Percentiles rank a stretch among this genome's conserved stretches.
Evolutionary conservation across 345 rosid genomes (phyloP).

Genomic region (Hibiscus mutabilis): DNA sequence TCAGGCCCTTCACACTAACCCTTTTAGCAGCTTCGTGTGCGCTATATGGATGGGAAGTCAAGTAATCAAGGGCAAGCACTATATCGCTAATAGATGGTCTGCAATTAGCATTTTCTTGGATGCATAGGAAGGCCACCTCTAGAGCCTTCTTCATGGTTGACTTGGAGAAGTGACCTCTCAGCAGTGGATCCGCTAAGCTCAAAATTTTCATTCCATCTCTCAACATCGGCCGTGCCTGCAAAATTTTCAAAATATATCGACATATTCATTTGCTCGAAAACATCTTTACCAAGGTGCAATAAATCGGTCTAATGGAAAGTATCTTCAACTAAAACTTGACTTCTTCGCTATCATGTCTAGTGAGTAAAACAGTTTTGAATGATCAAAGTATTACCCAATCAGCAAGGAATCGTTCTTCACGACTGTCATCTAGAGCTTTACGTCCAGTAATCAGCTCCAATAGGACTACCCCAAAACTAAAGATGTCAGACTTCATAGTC

Average conservation of each 20-base stretch:
- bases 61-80: conserved; percentile 38
- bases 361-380: not conserved
- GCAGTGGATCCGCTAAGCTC: conserved; percentile 44
- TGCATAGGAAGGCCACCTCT: conserved; percentile 47
- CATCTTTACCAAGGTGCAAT: too few species aligned
- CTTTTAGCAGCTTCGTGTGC: conserved; percentile 6
- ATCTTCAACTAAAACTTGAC: too few species aligned
- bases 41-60: conserved; percentile 24
- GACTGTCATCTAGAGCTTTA: conserved; percentile 30
- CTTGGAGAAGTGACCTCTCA: conserved; percentile 28
- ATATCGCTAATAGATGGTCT: conserved; percentile 52
- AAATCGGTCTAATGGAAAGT: too few species aligned
- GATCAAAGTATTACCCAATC: conserved; percentile 28
- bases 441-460: conserved; percentile 63
- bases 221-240: conserved; percentile 34
- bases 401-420: conserved; percentile 27
- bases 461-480: conserved; percentile 59
- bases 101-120: conserved; percentile 31
- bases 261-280: too few species aligned
- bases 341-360: not conserved
- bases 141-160: conserved; percentile 34
- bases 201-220: conserved; percentile 14
- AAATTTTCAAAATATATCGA: not conserved
- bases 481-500: conserved; percentile 54
- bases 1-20: conserved; percentile 3